phyloP scores from a whole-genome alignment of 129 eudicot species.

The Arctium minus region DNA sequence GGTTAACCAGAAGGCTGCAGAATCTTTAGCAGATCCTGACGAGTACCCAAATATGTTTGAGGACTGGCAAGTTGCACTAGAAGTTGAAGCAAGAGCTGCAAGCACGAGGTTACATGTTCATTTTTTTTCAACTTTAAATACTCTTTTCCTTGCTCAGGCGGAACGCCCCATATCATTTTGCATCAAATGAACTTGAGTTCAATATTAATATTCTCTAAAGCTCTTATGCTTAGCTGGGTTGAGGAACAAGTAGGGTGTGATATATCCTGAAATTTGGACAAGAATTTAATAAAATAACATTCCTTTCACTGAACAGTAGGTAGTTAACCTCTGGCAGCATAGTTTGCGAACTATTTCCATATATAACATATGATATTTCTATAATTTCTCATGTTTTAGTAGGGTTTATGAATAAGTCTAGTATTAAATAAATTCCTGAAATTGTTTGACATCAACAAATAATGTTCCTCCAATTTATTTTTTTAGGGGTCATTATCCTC shows the following conservation, averaged over 20 bases:
- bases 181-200: not conserved
- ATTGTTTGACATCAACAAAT: not conserved
- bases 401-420: not conserved
- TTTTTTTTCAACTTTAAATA: not conserved
- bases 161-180: not conserved
- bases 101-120: conserved; percentile 49
- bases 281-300: not conserved
- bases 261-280: not conserved
- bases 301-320: not conserved
- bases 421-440: not conserved
- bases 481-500: conserved; percentile 79
- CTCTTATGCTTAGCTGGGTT: not conserved
- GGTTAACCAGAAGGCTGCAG: conserved; percentile 98
- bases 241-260: not conserved
- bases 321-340: not conserved
- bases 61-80: conserved; percentile 94
- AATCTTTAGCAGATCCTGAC: conserved; percentile 93
- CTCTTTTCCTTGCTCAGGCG: not conserved
- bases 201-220: not conserved
- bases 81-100: conserved; percentile 79
- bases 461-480: not conserved
- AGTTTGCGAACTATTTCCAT: not conserved
- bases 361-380: not conserved
- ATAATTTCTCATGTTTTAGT: not conserved
- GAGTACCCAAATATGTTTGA: conserved; percentile 97